Base-by-base conservation (phyloP, 108 stramenopile genomes). In the Stephanodiscus triporus region DNA sequence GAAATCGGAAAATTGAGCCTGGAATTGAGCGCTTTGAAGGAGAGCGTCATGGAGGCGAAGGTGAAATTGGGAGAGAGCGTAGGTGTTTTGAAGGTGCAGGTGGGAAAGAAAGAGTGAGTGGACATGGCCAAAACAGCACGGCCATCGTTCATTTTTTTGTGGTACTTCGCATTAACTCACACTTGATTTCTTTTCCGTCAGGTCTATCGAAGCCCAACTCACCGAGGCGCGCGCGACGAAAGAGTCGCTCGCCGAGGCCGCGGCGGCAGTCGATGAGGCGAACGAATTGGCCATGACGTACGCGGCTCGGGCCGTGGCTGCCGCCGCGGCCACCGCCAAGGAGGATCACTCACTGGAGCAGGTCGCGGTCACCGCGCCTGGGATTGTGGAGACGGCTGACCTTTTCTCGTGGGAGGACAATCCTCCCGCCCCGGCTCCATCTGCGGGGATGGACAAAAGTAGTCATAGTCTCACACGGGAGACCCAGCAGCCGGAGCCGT, bases 101-200 rank as follows among this genome's bases (percentile, higher is more conserved):
- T 86, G 75, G 94, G 89, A 30, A 85, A 86, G 68, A 89, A 87
- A 68, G 82, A 72, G 92, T 90, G 80, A 76, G 88, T 87, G 37
- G 36, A 63, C 22, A 24, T 29, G 4, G 17, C 32, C 32, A 34
- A 2, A 34, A 4, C 57, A 10, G 14, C 16, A 32, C 42, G n/a
- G 34, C 5, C n/a, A 32, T 76, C 22, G 30, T 24, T 37, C 27
- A 9, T 10, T 60, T n/a, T 34, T 36, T 19, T 29, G 20, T 29
- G 55, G 58, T 9, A 50, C 24, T 40, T 62, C 49, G 37, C 5
- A 3, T 23, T 40, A 29, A 11, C 27, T 51, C 9, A 63, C 17
- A 11, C 14, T 22, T 48, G 10, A 20, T 49, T 40, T 11, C 55
- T 56, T 16, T 19, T 56, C 55, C 55, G 9, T 20, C 6, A 77